Evolutionary conservation across 2,329 filamentous ascomycete species (phyloP), one percentile per base, ranked within the genome.

Genomic region (Calonectria fujianensis): DNA sequence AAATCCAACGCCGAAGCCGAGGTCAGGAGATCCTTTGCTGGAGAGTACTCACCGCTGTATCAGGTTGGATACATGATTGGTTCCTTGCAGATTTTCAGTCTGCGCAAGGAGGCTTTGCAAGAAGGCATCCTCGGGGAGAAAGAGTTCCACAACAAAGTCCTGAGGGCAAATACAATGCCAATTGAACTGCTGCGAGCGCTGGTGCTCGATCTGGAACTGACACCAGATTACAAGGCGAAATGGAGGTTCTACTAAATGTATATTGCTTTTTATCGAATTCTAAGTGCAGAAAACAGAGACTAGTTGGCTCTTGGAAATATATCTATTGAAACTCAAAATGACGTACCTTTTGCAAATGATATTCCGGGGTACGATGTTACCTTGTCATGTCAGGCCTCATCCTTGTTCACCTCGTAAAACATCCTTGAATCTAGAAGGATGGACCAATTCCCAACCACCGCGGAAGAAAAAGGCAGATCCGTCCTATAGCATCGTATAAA

Each of bases 21-120:
- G 80, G 90, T 93, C 0, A 85, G 90, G 20, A 83, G 91, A 32
- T 91, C 88, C 18, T 86, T 92, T 39, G 88, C 87, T 73, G 90
- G 90, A 1, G 87, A 90, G 20, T 92, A 92, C 80, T 83, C 86
- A 1, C 90, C 91, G 1, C 79, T 92, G 9, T 92, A 92, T 76
- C 91, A 92, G 81, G 89, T 89, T 0, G 90, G 88, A 0, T 92
- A 92, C 79, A 89, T 92, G 87, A 82, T 92, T 1, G 91, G 91
- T 0, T 90, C 90, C 0, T 80, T 93, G 78, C 91, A 92, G 80
- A 79, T 92, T 13, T 87, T 88, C 79, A 82, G 85, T 6, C 79
- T 93, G 73, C 83, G 90, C 2, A 82, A 86, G 16, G 90, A 92
- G 81, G 81, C 88, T 2, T 77, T 92, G 3, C 82, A 82, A 0